Evolutionary conservation across 1,284 basidiomycete genomes (phyloP).

Genomic region (Sanguinoderma infundibulare): DNA sequence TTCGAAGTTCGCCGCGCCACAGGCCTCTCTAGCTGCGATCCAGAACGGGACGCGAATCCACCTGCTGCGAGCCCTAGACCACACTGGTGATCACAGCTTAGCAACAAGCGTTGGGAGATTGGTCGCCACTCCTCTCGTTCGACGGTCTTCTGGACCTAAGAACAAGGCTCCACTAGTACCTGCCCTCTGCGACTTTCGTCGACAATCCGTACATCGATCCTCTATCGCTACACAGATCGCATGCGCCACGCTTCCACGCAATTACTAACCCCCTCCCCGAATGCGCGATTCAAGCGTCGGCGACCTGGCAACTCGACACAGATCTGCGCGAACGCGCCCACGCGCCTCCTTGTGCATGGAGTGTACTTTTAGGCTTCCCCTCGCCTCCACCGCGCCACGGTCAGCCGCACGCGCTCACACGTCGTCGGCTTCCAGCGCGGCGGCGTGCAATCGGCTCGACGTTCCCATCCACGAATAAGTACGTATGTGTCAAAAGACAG

Average conservation of each 20-base stretch:
- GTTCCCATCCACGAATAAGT: background rate
- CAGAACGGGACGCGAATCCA: background rate
- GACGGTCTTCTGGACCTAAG: background rate
- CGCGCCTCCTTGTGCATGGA: no score
- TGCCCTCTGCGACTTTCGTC: background rate
- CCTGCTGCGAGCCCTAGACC: background rate
- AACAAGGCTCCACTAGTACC: background rate
- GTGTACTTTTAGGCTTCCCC: no score
- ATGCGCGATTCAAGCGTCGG: constrained; percentile 5
- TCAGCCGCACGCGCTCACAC: no score
- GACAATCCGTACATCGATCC: background rate
- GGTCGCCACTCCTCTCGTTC: no score
- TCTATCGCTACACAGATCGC: background rate
- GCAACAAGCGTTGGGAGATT: no score
- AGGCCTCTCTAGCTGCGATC: background rate
- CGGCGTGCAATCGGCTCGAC: no score
- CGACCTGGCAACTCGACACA: constrained; percentile 5
- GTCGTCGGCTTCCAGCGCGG: no score
- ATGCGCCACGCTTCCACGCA: background rate
- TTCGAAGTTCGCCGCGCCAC: background rate
- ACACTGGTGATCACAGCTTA: no score
- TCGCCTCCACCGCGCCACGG: no score
- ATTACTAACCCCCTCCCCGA: background rate
- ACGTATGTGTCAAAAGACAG: background rate
- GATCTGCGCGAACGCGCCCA: constrained; percentile 8